Evolutionary conservation across 768 basidiomycete species (phyloP), one percentile per base, ranked within the genome.

Genomic region (Collybiopsis confluens): DNA sequence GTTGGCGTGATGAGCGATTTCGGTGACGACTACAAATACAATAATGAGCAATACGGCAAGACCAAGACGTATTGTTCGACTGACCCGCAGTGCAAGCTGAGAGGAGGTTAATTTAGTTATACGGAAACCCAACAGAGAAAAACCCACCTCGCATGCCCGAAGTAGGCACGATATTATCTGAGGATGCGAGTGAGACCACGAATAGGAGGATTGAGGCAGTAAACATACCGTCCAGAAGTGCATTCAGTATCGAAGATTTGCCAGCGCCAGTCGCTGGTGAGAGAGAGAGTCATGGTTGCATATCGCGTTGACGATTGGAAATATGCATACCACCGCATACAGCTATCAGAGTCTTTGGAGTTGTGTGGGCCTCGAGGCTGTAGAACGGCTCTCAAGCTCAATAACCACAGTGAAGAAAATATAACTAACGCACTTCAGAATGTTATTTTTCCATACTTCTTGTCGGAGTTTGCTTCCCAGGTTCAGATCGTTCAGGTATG

Each of bases 121-220:
- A 30, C 3, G 45, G 16, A 4, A 47, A 40, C 33, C 24, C 38
- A n/a, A 16, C 30, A 26, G 27, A 10, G 55, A 26, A 15, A 16
- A 23, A 60, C 60, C 27, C 54, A 82, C 82, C 81, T 58, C 80
- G 73, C 82, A 84, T 84, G 23, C 83, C 82, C 56, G 80, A 83
- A 4, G 83, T 85, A 4, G 83, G 83, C 13, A 86, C 82, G 45
- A 85, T 75, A 56, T 79, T 82, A 58, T 83, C 82, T 81, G 36
- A 7, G 15, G 5, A 33, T 5, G 30, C 13, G 30, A 33, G 5
- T 13, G 30, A 13, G 5, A 33, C 13, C 30, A 33, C 13, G 13
- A 13, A 33, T 33, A 6, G 5, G 30, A 33, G 13, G 13, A 5
- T 33, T 33, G 13, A 33, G 5, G 30, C 13, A 33, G 30, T 33